Conservation (phyloP, 352 stramenopile genomes). For the Pythium myriotylum region DNA sequence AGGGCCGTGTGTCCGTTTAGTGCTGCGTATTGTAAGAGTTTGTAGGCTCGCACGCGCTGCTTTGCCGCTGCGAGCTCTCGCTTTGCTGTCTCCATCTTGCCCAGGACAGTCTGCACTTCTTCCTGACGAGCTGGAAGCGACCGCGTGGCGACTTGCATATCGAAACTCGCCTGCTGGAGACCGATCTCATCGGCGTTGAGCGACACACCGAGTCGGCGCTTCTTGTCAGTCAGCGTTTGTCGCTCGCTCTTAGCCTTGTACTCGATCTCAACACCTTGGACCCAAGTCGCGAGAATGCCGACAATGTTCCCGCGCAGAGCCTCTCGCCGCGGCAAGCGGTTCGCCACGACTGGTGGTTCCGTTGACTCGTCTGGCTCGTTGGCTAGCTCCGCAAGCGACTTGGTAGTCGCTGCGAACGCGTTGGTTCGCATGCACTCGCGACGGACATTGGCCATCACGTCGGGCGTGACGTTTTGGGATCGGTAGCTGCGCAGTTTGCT, state of each 20-base stretch:
- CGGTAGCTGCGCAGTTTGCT: constrained; percentile 58
- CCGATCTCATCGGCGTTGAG: constrained; percentile 38
- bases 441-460: constrained; percentile 80
- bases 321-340: constrained; percentile 32
- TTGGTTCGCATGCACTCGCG: constrained; percentile 64
- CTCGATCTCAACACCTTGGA: constrained; percentile 75
- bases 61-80: constrained; percentile 46
- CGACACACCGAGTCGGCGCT: constrained; percentile 47
- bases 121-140: constrained; percentile 68
- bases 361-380: not conserved
- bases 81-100: constrained; percentile 30
- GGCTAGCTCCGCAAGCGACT: not conserved
- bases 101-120: constrained; percentile 48
- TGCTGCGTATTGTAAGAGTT: constrained; percentile 52
- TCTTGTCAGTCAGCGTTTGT: constrained; percentile 55
- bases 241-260: constrained; percentile 66
- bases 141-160: constrained; percentile 61
- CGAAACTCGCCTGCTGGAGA: constrained; percentile 48
- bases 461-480: constrained; percentile 48
- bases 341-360: not conserved
- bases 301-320: constrained; percentile 51
- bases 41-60: constrained; percentile 52
- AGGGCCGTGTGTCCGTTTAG: constrained; percentile 75
- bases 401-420: constrained; percentile 33
- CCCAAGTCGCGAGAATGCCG: constrained; percentile 60